Evolutionary conservation across 495 filamentous ascomycete genomes (phyloP).

Genomic region (Penicillium egyptiacum): DNA sequence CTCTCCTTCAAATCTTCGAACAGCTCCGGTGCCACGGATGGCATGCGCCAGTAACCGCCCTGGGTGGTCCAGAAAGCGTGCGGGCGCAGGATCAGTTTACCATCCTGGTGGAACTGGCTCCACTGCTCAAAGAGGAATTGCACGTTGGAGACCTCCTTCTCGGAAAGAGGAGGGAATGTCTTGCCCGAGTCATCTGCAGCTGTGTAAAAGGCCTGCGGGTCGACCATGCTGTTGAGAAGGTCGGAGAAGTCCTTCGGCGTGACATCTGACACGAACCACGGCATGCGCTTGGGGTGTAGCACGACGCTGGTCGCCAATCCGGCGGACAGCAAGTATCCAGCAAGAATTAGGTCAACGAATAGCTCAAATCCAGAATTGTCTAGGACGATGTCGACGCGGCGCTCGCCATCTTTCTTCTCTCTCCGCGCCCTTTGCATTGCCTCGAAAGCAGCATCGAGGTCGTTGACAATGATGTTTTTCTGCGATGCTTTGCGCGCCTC

Average conservation of each 20-base stretch:
- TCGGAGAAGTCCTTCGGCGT: conserved; percentile 78
- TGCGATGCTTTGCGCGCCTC: conserved; percentile 80
- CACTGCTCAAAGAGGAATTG: conserved; percentile 77
- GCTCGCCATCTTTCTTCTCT: conserved; percentile 53
- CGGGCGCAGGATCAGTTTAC: conserved; percentile 73
- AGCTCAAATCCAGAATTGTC: conserved; percentile 98
- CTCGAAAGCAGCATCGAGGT: conserved; percentile 71
- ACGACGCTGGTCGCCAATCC: conserved; percentile 82
- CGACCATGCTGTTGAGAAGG: conserved; percentile 72
- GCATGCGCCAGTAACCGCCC: conserved; percentile 84
- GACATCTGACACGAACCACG: conserved; percentile 98
- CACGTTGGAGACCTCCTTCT: conserved; percentile 66
- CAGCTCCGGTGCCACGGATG: conserved; percentile 61
- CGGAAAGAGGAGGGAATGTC: conserved; percentile 57
- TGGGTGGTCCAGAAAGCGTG: conserved; percentile 88
- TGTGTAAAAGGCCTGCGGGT: conserved; percentile 74
- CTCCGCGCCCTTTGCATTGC: conserved; percentile 61
- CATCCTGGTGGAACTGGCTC: conserved; percentile 76
- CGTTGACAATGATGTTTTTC: conserved; percentile 86
- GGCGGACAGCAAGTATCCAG: conserved; percentile 79
- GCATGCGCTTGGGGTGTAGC: conserved; percentile 90
- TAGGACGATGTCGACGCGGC: conserved; percentile 86
- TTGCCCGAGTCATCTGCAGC: conserved; percentile 65
- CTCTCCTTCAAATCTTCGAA: conserved; percentile 76
- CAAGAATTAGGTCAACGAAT: conserved; percentile 88